Conservation (phyloP, 2,329 filamentous ascomycete species). For the Dactylellina cionopaga region DNA sequence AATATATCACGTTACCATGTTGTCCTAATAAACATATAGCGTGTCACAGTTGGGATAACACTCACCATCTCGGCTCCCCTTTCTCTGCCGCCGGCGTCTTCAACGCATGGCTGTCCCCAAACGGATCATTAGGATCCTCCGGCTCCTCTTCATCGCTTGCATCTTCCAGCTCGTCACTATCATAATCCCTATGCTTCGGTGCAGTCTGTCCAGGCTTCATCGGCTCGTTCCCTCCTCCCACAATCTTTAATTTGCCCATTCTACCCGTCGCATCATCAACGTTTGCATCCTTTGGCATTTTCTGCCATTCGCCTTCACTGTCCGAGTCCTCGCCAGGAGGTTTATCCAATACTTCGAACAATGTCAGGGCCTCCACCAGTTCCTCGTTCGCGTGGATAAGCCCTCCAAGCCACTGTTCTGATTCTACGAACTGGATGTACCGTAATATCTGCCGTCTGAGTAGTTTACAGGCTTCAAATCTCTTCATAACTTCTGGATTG, state of each 20-base stretch:
- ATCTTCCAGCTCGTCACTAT: constrained; percentile 67
- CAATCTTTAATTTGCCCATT: constrained; percentile 66
- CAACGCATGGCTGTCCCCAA: constrained; percentile 82
- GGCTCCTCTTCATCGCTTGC: constrained; percentile 66
- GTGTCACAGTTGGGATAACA: not conserved
- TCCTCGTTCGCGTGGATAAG: constrained; percentile 94
- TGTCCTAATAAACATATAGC: not conserved
- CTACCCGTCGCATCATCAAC: constrained; percentile 60
- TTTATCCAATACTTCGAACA: constrained; percentile 90
- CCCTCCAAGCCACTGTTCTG: constrained; percentile 89
- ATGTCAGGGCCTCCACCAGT: constrained; percentile 91
- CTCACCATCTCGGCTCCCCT: constrained; percentile 57
- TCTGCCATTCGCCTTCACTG: constrained; percentile 71
- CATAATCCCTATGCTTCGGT: constrained; percentile 61
- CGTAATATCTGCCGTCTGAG: constrained; percentile 84
- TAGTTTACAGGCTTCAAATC: constrained; percentile 87
- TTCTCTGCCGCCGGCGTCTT: constrained; percentile 65
- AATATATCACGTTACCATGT: not conserved
- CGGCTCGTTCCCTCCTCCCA: constrained; percentile 60
- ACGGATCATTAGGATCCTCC: constrained; percentile 86
- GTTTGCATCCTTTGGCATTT: constrained; percentile 71
- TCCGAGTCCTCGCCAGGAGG: constrained; percentile 81
- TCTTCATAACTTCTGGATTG: constrained; percentile 76
- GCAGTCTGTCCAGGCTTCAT: constrained; percentile 57
- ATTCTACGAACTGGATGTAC: constrained; percentile 91